These are phyloP conservation scores for Endocalyx cinctus DNA, from an alignment of 2,329 filamentous ascomycete genomes.

Conservation along the genomic window DNA sequence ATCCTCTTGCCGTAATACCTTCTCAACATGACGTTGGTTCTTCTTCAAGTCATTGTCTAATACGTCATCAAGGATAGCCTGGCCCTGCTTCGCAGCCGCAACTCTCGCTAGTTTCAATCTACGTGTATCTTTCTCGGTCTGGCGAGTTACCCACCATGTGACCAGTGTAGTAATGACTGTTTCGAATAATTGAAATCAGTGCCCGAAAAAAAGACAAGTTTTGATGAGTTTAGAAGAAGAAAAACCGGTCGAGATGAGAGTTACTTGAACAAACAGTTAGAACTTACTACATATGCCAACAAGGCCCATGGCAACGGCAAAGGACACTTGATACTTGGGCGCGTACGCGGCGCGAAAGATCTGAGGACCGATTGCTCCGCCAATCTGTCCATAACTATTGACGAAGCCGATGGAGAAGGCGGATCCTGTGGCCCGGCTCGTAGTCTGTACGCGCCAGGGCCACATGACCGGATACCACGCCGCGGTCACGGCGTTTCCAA, in stretches of 20 bases:
- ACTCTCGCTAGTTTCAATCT: conserved; percentile 37
- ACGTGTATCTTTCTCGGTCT: conserved; percentile 40
- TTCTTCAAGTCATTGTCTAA: conserved; percentile 32
- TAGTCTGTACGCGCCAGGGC: conserved; percentile 48
- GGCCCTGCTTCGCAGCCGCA: conserved; percentile 33
- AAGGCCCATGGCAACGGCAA: conserved; percentile 39
- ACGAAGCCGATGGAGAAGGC: conserved; percentile 47
- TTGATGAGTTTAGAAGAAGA: too few relatives aligned
- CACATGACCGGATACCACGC: conserved; percentile 47
- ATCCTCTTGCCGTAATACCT: too few relatives aligned
- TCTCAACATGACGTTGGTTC: too few relatives aligned
- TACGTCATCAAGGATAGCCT: conserved; percentile 40
- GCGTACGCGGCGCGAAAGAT: conserved; percentile 41
- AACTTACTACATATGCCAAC: conserved; percentile 40
- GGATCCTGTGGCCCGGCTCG: conserved; percentile 40
- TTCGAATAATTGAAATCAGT: too few relatives aligned
- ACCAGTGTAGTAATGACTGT: conserved; percentile 33
- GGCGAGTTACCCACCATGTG: conserved; percentile 41
- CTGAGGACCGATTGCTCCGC: conserved; percentile 42
- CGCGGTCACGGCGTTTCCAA: conserved; percentile 36
- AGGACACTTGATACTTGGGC: conserved; percentile 39
- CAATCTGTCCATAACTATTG: conserved; percentile 46
- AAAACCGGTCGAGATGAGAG: too few relatives aligned
- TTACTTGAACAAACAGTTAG: too few relatives aligned
- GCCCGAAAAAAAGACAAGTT: too few relatives aligned